Base-by-base conservation (phyloP, 257 asterid species). In the Ajuga chamaepitys region DNA sequence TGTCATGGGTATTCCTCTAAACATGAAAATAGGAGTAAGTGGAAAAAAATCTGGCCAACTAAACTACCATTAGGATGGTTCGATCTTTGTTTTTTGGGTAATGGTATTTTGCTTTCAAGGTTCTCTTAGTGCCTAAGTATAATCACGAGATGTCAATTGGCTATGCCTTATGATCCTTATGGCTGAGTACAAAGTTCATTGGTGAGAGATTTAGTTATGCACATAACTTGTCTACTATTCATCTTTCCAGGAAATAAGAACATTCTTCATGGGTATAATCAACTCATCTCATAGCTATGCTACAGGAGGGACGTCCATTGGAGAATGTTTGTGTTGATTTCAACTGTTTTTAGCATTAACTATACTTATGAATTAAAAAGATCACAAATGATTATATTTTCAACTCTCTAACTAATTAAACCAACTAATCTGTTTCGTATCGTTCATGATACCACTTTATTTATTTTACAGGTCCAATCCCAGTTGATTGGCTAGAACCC, bases 231-330 rank as follows among this genome's bases (percentile, higher is more conserved):
- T 59, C 32, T 25, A 38, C 40, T 50, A 26, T 64, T 52, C 77
- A 67, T 55, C 47, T 41, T 75, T 42, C 46, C 80, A 92, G 97
- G 97, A 89, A 73, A 86, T 89, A 2, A 91, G 92, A 34, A 54
- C 71, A 9, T 93, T 66, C 75, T 93, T 93, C 81, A 78, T 93
- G 95, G 81, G 83, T 70, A 79, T 83, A 24, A 80, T 93, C 50
- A 93, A 90, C 77, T 76, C 97, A 66, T 89, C 99, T 32, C 99
- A 93, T 72, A 77, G 81, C 77, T 93, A 89, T 70, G 97, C 95
- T 30, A 93, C 99, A 1, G 99, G 97, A 77, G 99, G 99, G 68
- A 89, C 99, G 55, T 86, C 97, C 26, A 87, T 62, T 13, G 18
- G 77, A 32, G 99, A 93, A 68, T 83, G 81, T 74, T 93, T 96